Evolutionary conservation across 164 flowering plant genomes (phyloP).

Genomic region (Stephania yunnanensis): DNA sequence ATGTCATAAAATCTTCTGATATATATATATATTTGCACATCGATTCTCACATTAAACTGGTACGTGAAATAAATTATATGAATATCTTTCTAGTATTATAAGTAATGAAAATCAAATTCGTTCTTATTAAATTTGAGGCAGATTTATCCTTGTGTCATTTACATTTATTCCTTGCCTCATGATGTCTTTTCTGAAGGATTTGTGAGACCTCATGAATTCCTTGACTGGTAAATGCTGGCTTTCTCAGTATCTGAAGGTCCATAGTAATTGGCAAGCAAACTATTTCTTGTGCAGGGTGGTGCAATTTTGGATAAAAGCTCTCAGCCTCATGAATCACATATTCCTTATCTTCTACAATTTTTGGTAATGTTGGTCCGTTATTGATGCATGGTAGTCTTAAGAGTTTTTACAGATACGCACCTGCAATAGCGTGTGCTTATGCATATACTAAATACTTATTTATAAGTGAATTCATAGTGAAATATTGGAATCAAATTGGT

Average conservation of each 20-base stretch:
- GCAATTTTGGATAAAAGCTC: slow-evolving; percentile 61
- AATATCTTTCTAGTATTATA: not conserved
- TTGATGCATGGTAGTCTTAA: not conserved
- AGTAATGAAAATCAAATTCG: too few relatives aligned
- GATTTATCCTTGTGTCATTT: not conserved
- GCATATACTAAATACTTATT: too few relatives aligned
- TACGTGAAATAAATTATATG: not conserved
- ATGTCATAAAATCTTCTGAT: not conserved
- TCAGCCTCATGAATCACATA: slow-evolving; percentile 96
- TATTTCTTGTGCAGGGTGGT: slow-evolving; percentile 58
- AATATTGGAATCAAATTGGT: too few relatives aligned
- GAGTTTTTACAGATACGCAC: not conserved
- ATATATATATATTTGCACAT: not conserved
- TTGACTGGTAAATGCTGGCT: not conserved
- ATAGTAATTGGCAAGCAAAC: slow-evolving; percentile 4
- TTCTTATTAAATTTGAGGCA: not conserved
- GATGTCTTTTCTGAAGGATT: not conserved
- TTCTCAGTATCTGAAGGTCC: not conserved
- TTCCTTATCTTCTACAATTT: slow-evolving; percentile 93
- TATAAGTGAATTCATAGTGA: too few relatives aligned
- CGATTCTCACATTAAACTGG: not conserved
- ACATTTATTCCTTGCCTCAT: not conserved
- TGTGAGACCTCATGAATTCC: not conserved
- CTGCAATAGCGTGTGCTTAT: too few relatives aligned
- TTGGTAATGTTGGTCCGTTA: slow-evolving; percentile 37